Evolutionary conservation across 2,329 filamentous ascomycete genomes (phyloP).

Genomic region (Colletotrichum magnum): DNA sequence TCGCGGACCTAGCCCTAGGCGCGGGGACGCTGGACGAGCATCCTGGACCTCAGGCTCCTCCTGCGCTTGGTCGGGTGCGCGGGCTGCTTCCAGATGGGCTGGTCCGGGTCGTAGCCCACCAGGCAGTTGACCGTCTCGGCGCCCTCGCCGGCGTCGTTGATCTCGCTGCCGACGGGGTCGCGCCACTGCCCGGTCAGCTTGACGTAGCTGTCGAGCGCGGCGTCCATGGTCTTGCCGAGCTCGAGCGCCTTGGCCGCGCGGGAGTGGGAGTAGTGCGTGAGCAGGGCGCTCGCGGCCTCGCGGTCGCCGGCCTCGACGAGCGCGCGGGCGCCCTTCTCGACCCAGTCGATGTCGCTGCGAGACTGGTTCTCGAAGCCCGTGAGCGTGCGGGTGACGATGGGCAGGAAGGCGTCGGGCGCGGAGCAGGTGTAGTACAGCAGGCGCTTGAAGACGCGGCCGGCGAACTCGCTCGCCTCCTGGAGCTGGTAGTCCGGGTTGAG

Average conservation of each 20-base stretch:
- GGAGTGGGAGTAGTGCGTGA: conserved; percentile 45
- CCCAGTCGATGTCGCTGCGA: conserved; percentile 41
- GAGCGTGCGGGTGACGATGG: conserved; percentile 45
- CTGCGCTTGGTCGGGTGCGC: conserved; percentile 18
- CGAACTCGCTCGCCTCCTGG: conserved; percentile 46
- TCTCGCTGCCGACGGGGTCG: conserved; percentile 46
- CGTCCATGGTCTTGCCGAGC: conserved; percentile 42
- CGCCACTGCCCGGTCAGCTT: conserved; percentile 46
- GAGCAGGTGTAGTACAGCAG: conserved; percentile 49
- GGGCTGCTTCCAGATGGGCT: conserved; percentile 42
- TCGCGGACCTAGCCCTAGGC: neutral
- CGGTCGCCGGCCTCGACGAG: conserved; percentile 42
- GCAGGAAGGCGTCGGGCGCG: conserved; percentile 43
- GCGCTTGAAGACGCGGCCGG: conserved; percentile 47
- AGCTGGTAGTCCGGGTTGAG: conserved; percentile 46
- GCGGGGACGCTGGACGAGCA: conserved; percentile 24
- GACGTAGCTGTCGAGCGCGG: conserved; percentile 45
- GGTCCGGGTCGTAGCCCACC: conserved; percentile 48
- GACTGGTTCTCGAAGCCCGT: conserved; percentile 45
- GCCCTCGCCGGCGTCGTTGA: conserved; percentile 50
- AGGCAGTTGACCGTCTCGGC: conserved; percentile 53
- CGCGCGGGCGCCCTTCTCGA: conserved; percentile 43
- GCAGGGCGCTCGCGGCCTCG: conserved; percentile 41
- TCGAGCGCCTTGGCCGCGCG: conserved; percentile 44
- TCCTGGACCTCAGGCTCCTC: conserved; percentile 8